Evolutionary conservation across 176 grass and related monocot genomes (phyloP).

Genomic region (Guadua angustifolia): DNA sequence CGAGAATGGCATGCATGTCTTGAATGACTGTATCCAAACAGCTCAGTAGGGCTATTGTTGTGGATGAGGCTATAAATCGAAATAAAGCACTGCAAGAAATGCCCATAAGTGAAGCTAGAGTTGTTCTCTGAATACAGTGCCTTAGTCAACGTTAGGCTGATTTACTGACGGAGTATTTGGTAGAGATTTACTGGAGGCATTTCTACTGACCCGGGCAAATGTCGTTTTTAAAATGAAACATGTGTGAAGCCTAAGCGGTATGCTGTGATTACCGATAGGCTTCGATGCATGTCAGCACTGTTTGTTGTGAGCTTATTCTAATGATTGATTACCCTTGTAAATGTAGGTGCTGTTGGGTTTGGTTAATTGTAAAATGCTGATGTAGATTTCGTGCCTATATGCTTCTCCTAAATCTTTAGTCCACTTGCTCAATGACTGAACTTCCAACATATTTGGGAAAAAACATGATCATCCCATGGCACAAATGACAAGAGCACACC

Average conservation of each 20-base stretch:
- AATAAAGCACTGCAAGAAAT: conserved; percentile 14
- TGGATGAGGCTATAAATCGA: background rate
- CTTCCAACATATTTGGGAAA: too few relatives aligned
- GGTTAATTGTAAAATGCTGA: background rate
- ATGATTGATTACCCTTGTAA: background rate
- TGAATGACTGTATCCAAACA: conserved; percentile 67
- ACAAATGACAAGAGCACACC: too few relatives aligned
- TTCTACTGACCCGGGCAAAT: background rate
- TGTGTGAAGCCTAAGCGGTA: too few relatives aligned
- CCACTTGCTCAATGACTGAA: too few relatives aligned
- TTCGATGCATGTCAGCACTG: background rate
- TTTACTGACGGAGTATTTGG: conserved; percentile 1
- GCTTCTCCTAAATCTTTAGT: too few relatives aligned
- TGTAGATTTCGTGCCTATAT: background rate
- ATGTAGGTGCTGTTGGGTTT: background rate
- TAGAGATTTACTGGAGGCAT: conserved; percentile 20
- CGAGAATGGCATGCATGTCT: conserved; percentile 69
- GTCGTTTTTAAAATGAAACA: too few relatives aligned
- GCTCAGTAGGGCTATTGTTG: conserved; percentile 32
- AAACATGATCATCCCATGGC: too few relatives aligned
- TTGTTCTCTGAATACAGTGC: conserved; percentile 20
- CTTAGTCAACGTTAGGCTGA: conserved; percentile 11
- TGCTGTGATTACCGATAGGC: background rate
- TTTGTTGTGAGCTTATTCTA: background rate
- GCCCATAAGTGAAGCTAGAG: background rate